A percentile compares a stretch with the other conserved stretches of the same genome.
Conservation (phyloP, 1,139 yeast genomes). For the Suhomyces bolitotheri region DNA sequence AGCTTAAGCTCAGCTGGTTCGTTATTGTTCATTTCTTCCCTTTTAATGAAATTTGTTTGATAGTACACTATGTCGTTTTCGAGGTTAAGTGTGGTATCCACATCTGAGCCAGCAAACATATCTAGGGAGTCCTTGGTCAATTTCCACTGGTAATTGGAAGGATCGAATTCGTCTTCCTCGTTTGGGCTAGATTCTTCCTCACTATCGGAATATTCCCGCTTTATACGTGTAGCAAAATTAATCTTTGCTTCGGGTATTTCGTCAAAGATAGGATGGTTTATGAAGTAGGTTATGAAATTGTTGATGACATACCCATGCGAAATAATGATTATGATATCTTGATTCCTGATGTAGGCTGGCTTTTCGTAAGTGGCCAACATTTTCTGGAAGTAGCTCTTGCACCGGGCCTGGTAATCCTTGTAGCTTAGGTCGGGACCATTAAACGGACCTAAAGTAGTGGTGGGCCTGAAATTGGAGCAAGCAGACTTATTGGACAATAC, state of each 20-base stretch:
- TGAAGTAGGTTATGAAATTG: conserved; percentile 42
- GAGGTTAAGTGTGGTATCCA: conserved; percentile 38
- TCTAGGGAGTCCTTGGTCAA: conserved; percentile 38
- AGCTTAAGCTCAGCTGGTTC: conserved; percentile 6
- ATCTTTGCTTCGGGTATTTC: conserved; percentile 47
- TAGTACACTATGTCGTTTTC: conserved; percentile 49
- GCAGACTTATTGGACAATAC: conserved; percentile 35
- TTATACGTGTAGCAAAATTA: conserved; percentile 34
- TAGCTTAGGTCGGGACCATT: conserved; percentile 47
- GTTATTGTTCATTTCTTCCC: conserved; percentile 31
- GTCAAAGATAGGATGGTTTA: conserved; percentile 48
- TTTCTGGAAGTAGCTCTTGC: conserved; percentile 45
- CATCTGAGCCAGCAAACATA: conserved; percentile 27
- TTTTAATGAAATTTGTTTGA: conserved; percentile 46
- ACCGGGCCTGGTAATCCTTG: conserved; percentile 43
- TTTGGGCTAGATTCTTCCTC: background rate
- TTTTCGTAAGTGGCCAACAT: conserved; percentile 48
- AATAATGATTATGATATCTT: conserved; percentile 42
- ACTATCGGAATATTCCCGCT: conserved; percentile 8
- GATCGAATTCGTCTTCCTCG: conserved; percentile 18
- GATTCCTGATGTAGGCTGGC: conserved; percentile 33
- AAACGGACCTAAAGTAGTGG: conserved; percentile 48
- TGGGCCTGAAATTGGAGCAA: conserved; percentile 47
- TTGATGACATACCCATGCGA: conserved; percentile 48
- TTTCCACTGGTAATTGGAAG: conserved; percentile 33